phyloP scores from a whole-genome alignment of 2,329 filamentous ascomycete genomes.

The Trichoderma sp. region DNA sequence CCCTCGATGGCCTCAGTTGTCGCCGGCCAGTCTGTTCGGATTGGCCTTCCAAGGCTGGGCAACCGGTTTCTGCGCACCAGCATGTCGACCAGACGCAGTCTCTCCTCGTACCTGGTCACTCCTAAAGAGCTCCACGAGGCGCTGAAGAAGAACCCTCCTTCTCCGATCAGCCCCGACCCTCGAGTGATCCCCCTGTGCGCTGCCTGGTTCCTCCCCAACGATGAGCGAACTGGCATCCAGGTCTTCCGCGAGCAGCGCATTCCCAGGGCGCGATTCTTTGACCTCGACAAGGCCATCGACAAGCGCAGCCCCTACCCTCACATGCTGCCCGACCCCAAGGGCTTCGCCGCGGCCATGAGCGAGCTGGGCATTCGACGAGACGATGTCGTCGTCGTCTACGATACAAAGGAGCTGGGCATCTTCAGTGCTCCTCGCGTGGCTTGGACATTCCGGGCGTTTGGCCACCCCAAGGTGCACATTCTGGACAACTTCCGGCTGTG shows the following conservation, averaged over 20 bases:
- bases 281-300: slow-evolving; percentile 90
- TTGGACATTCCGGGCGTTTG: slow-evolving; percentile 91
- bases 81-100: slow-evolving; percentile 42
- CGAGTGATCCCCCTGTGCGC: slow-evolving; percentile 88
- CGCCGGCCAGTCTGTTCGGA: slow-evolving; percentile 48
- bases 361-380: slow-evolving; percentile 83
- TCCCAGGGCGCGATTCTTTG: slow-evolving; percentile 90
- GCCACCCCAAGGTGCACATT: slow-evolving; percentile 83
- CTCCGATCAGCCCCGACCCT: slow-evolving; percentile 77
- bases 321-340: slow-evolving; percentile 83
- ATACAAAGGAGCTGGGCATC: slow-evolving; percentile 86
- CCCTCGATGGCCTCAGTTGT: slow-evolving; percentile 48
- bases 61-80: slow-evolving; percentile 39
- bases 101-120: slow-evolving; percentile 84
- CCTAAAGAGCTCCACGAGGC: slow-evolving; percentile 81
- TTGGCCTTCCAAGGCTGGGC: slow-evolving; percentile 44
- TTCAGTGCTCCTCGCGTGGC: slow-evolving; percentile 92
- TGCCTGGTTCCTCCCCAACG: slow-evolving; percentile 95
- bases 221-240: slow-evolving; percentile 77
- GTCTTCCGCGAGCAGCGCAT: slow-evolving; percentile 83
- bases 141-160: slow-evolving; percentile 78
- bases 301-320: slow-evolving; percentile 87
- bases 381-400: slow-evolving; percentile 92
- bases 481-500: slow-evolving; percentile 96
- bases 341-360: slow-evolving; percentile 87